These are phyloP conservation scores for Aspergillus alliaceus DNA, from an alignment of 2,329 filamentous ascomycete species.

Conservation along the genomic window DNA sequence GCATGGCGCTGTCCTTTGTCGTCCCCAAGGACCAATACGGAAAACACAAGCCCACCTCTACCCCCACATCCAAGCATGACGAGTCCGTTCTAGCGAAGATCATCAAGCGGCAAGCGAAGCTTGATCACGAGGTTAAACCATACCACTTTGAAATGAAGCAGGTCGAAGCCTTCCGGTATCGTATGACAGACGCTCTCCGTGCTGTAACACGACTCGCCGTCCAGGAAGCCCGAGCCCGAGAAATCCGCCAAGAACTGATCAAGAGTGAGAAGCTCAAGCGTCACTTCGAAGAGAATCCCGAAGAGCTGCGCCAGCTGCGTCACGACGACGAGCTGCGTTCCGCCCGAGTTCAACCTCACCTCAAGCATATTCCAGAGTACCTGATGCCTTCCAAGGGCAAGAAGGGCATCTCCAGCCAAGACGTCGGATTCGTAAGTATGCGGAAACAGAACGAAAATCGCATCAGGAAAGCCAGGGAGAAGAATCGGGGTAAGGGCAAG, in stretches of 20 bases:
- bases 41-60: slow-evolving; percentile 84
- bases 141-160: slow-evolving; percentile 95
- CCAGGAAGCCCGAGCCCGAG: slow-evolving; percentile 82
- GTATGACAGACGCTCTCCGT: slow-evolving; percentile 87
- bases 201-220: slow-evolving; percentile 88
- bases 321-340: slow-evolving; percentile 87
- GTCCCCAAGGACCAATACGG: slow-evolving; percentile 78
- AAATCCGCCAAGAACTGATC: slow-evolving; percentile 84
- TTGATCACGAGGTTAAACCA: slow-evolving; percentile 77
- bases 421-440: slow-evolving; percentile 75
- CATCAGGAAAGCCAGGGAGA: slow-evolving; percentile 51
- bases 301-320: slow-evolving; percentile 79
- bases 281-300: slow-evolving; percentile 96
- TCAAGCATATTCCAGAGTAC: slow-evolving; percentile 94
- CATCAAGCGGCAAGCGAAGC: slow-evolving; percentile 72
- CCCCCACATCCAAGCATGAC: slow-evolving; percentile 74
- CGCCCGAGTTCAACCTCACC: slow-evolving; percentile 79
- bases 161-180: slow-evolving; percentile 90
- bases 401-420: slow-evolving; percentile 63
- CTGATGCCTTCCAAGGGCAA: slow-evolving; percentile 76
- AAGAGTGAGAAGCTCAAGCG: slow-evolving; percentile 92
- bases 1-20: slow-evolving; percentile 95
- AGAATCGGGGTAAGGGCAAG: slow-evolving; percentile 43
- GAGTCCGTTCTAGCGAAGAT: slow-evolving; percentile 83
- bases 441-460: slow-evolving; percentile 51